Evolutionary conservation across 306 rosid genomes (phyloP).

Genomic region (Acacia confusa): DNA sequence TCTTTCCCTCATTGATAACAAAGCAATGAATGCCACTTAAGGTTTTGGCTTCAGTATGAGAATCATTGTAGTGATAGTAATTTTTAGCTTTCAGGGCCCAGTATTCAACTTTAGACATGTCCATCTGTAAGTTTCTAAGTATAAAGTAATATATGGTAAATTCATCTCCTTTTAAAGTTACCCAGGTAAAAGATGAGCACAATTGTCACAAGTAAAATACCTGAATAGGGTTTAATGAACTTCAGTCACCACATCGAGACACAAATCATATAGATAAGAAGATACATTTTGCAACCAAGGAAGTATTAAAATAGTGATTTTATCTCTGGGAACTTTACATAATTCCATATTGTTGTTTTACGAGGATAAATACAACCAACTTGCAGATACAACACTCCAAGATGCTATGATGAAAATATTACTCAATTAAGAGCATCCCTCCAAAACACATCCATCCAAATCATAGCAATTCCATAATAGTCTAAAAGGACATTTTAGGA

Average conservation of each 20-base stretch:
- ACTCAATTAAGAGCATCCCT: not conserved
- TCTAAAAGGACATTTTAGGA: not conserved
- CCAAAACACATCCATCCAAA: not conserved
- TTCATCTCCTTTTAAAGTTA: not conserved
- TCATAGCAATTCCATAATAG: not conserved
- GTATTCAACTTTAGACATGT: not conserved
- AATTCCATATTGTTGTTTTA: not conserved
- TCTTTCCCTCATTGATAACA: not conserved
- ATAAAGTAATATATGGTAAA: not conserved
- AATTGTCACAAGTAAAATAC: not conserved
- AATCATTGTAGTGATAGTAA: not conserved
- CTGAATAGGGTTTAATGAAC: not conserved
- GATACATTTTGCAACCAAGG: not conserved
- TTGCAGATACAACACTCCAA: not conserved
- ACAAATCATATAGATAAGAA: not conserved
- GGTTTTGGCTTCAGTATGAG: constrained; percentile 1
- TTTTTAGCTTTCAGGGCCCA: not conserved
- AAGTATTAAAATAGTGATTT: not conserved
- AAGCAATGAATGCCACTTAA: not conserved
- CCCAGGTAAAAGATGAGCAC: not conserved
- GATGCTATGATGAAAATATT: not conserved
- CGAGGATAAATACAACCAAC: not conserved
- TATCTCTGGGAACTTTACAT: not conserved
- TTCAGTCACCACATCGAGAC: not conserved
- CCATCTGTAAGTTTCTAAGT: not conserved